Evolutionary conservation across 2,329 filamentous ascomycete species (phyloP), one percentile per base, ranked within the genome.

Genomic region (Neoascochyta sp.): DNA sequence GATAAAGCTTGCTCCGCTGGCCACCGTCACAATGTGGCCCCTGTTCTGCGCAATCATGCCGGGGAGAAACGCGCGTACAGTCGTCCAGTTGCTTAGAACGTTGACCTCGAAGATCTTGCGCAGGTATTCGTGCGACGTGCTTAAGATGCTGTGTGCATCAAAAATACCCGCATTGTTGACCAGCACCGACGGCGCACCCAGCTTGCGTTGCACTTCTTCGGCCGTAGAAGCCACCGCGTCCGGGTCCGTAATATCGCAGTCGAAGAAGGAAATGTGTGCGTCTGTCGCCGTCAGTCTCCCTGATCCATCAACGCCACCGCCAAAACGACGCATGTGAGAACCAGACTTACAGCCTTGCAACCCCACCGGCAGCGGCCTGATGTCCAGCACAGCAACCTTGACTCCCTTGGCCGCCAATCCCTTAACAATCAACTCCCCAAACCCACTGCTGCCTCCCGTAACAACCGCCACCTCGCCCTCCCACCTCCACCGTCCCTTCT

Each of bases 11-110:
- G 72, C 72, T 47, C 70, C 62, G 35, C 69, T 74, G 3, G 75
- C 74, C 9, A 79, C 64, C 0, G 73, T 75, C 8, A 80, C 63
- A 16, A 79, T 62, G 39, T 78, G 75, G 3, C 75, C 76, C 52
- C 49, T 68, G 33, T 62, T 54, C 11, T 43, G 29, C 3, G 37
- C 29, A 12, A 63, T 47, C 61, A 64, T 64, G 24, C 48, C 46
- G 3, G 61, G 61, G 5, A 64, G 35, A 35, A 64, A 63, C 1
- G 51, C 59, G 17, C 56, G 50, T 25, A 50, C 43, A 0, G 53
- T 60, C n/a, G 45, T 50, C 45, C 49, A 64, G 28, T 64, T 56
- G 29, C 50, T 57, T 4, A 63, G 41, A n/a, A 62, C 38, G 27
- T 64, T 63, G 21, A 64, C 54, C 8, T 53, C 53, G 34, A 63